A percentile compares a stretch with the other conserved stretches of the same genome.
phyloP scores from a whole-genome alignment of 2,329 filamentous ascomycete genomes.

The Cercospora zeae-maydis region DNA sequence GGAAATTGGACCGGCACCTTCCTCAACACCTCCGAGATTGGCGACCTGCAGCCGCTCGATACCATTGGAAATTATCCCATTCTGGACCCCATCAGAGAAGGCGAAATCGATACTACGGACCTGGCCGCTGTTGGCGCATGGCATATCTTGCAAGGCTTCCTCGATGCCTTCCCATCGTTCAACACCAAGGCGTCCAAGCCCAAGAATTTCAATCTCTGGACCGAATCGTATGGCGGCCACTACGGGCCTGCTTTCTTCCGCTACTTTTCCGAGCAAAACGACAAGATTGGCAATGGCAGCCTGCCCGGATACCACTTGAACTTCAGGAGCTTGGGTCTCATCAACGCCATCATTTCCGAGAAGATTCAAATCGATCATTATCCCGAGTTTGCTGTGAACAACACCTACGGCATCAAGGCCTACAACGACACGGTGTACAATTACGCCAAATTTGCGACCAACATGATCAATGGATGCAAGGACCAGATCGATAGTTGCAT shows the following conservation, averaged over 20 bases:
- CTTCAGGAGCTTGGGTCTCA: slow-evolving; percentile 42
- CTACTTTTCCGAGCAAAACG: slow-evolving; percentile 34
- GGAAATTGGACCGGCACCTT: slow-evolving; percentile 42
- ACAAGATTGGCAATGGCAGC: slow-evolving; percentile 40
- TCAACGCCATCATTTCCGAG: slow-evolving; percentile 53
- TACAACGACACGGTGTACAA: slow-evolving; percentile 55
- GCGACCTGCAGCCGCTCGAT: background rate
- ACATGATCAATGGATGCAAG: slow-evolving; percentile 48
- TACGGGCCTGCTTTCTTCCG: slow-evolving; percentile 32
- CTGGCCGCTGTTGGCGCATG: slow-evolving; percentile 55
- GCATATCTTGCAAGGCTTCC: slow-evolving; percentile 55
- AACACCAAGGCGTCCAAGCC: slow-evolving; percentile 46
- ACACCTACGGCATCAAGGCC: slow-evolving; percentile 55
- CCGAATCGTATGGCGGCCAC: slow-evolving; percentile 33
- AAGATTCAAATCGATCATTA: slow-evolving; percentile 54
- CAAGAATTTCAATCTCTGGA: slow-evolving; percentile 38
- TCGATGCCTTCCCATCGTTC: slow-evolving; percentile 47
- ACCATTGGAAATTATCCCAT: slow-evolving; percentile 47
- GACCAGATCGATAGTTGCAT: slow-evolving; percentile 52
- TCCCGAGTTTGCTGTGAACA: slow-evolving; percentile 55
- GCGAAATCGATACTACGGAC: slow-evolving; percentile 53
- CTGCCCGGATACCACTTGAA: slow-evolving; percentile 33
- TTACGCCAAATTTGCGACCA: slow-evolving; percentile 56
- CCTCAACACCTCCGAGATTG: slow-evolving; percentile 42
- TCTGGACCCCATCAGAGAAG: slow-evolving; percentile 44